These are phyloP conservation scores for Diaporthe aspalathi DNA, from an alignment of 2,329 filamentous ascomycete species.

Conservation along the genomic window DNA sequence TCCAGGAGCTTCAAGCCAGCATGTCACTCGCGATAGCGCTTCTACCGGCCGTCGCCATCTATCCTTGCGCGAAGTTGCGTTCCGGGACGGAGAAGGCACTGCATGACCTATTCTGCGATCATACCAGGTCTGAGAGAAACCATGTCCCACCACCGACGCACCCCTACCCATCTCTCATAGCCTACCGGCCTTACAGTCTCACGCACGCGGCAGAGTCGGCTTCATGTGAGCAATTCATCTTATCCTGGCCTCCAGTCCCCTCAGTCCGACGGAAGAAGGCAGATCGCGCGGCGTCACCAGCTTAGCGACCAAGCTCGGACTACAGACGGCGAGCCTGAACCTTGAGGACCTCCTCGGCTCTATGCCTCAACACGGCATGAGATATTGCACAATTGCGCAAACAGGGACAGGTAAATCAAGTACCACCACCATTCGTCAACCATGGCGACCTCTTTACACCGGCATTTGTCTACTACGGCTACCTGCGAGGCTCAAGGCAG, in stretches of 20 bases:
- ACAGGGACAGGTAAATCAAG: neutral
- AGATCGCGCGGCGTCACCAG: conserved; percentile 7
- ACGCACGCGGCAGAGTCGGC: neutral
- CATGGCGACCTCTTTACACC: conserved; percentile 8
- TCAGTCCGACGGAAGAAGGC: neutral
- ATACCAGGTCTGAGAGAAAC: neutral
- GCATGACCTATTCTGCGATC: neutral
- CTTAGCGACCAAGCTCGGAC: neutral
- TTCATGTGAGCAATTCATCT: neutral
- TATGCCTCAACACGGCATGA: neutral
- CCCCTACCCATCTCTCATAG: neutral
- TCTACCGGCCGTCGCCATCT: conserved; percentile 17
- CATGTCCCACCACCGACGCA: neutral
- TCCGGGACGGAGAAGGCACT: neutral
- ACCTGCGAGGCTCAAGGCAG: neutral
- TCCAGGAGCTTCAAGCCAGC: neutral
- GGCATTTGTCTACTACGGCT: neutral
- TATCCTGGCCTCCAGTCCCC: neutral
- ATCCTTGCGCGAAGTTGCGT: neutral
- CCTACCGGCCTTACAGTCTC: neutral
- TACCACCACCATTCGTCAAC: neutral
- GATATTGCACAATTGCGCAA: conserved; percentile 24
- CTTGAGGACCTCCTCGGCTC: neutral
- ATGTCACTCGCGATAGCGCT: conserved; percentile 16
- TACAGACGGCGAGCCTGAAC: neutral